These are phyloP conservation scores for Breynia disticha DNA, from an alignment of 441 rosid species.

Conservation along the genomic window DNA sequence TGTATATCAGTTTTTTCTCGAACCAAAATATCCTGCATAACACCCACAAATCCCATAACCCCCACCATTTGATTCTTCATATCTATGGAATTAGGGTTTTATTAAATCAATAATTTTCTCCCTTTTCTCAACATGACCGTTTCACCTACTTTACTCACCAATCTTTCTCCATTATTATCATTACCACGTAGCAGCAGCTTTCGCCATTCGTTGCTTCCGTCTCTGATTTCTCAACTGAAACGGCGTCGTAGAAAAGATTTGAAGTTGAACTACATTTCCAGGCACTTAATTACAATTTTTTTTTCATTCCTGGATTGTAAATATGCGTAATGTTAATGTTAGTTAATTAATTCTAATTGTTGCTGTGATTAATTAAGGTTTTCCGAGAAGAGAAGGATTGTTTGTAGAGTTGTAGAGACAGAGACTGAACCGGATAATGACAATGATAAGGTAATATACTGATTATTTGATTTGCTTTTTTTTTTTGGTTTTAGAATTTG, in stretches of 20 bases:
- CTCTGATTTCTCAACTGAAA: conserved; percentile 20
- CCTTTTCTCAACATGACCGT: conserved; percentile 35
- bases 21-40: no score
- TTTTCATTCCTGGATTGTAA: not conserved
- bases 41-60: no score
- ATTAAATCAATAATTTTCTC: not conserved
- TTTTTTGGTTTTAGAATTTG: not conserved
- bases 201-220: conserved; percentile 38
- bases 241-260: conserved; percentile 17
- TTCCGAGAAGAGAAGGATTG: conserved; percentile 35
- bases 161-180: conserved; percentile 26
- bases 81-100: conserved; percentile 26
- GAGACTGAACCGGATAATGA: conserved; percentile 68
- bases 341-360: conserved; percentile 5
- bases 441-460: conserved; percentile 43
- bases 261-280: conserved; percentile 24
- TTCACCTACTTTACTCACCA: conserved; percentile 42
- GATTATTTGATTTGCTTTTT: not conserved
- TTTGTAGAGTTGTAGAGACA: conserved; percentile 53
- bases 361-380: conserved; percentile 16
- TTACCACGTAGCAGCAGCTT: conserved; percentile 36
- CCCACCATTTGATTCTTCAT: not conserved
- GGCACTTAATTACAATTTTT: conserved; percentile 21
- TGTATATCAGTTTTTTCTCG: no score
- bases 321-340: not conserved